phyloP scores from a whole-genome alignment of 2,329 filamentous ascomycete genomes.

The Hypoxylon sp. region DNA sequence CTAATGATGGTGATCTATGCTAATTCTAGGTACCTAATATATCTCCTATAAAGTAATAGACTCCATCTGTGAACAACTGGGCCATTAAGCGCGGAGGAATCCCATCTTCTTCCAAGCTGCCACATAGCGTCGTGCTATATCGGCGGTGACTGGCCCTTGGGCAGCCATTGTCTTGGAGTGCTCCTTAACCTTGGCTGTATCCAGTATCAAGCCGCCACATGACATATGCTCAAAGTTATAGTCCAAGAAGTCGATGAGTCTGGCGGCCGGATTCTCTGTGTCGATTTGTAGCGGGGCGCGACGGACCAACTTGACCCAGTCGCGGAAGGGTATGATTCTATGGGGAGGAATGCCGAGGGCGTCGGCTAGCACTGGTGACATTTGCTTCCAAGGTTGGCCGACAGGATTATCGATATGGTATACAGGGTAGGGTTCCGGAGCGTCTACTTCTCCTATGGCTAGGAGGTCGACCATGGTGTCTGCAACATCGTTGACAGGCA shows the following conservation, averaged over 20 bases:
- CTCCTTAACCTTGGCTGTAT: constrained; percentile 47
- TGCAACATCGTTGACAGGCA: constrained; percentile 56
- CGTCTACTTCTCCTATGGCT: constrained; percentile 10
- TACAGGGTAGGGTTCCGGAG: constrained; percentile 20
- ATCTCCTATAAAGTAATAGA: background rate
- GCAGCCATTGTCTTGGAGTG: constrained; percentile 54
- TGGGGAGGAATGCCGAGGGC: constrained; percentile 20
- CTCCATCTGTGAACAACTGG: background rate
- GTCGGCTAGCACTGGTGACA: constrained; percentile 20
- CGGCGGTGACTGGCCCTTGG: constrained; percentile 52
- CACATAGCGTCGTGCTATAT: constrained; percentile 52
- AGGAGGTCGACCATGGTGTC: constrained; percentile 44
- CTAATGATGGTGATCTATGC: background rate
- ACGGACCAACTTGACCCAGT: constrained; percentile 47
- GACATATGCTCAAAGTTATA: constrained; percentile 57
- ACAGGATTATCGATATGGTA: constrained; percentile 51
- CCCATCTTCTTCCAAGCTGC: constrained; percentile 45
- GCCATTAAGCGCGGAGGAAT: constrained; percentile 12
- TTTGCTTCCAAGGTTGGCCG: constrained; percentile 46
- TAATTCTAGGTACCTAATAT: background rate
- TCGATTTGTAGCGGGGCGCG: constrained; percentile 8
- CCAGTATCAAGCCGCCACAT: constrained; percentile 59
- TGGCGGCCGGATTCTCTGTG: constrained; percentile 51
- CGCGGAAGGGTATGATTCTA: constrained; percentile 43
- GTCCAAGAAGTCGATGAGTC: constrained; percentile 53